Evolutionary conservation across 2,329 filamentous ascomycete genomes (phyloP).

Genomic region (Dothideomycetes sp.): DNA sequence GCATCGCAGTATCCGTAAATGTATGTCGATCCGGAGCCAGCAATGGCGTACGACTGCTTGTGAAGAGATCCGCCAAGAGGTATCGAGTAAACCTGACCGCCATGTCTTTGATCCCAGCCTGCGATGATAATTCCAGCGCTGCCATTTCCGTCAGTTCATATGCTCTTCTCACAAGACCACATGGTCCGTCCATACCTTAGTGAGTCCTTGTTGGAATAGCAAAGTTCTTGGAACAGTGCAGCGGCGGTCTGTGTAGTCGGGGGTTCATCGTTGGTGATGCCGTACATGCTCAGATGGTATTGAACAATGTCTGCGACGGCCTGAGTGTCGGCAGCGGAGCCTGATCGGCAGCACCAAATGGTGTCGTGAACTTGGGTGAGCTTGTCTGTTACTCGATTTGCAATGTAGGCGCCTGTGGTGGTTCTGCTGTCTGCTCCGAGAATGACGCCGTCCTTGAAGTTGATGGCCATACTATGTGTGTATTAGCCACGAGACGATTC

Average conservation of each 20-base stretch:
- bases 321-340: conserved; percentile 94
- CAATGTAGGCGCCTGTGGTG: conserved; percentile 95
- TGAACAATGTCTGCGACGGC: conserved; percentile 96
- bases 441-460: conserved; percentile 97
- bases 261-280: conserved; percentile 76
- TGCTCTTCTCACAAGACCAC: too few relatives aligned
- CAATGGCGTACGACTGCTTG: conserved; percentile 93
- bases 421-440: conserved; percentile 95
- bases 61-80: conserved; percentile 92
- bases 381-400: conserved; percentile 98
- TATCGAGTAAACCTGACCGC: conserved; percentile 95
- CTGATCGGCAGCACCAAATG: conserved; percentile 98
- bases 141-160: conserved; percentile 9
- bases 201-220: conserved; percentile 93
- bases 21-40: conserved; percentile 94
- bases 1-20: conserved; percentile 98
- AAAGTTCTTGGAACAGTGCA: conserved; percentile 93
- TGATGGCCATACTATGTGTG: conserved; percentile 78
- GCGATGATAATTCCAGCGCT: conserved; percentile 97
- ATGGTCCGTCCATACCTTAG: conserved; percentile 58
- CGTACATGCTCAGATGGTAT: conserved; percentile 89
- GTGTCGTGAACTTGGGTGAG: conserved; percentile 97
- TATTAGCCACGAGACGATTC: conserved; percentile 15
- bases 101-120: conserved; percentile 91
- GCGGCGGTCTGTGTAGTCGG: conserved; percentile 93